Evolutionary conservation across 1,139 yeast genomes (phyloP).

Genomic region (Oligophagozyma castellii): DNA sequence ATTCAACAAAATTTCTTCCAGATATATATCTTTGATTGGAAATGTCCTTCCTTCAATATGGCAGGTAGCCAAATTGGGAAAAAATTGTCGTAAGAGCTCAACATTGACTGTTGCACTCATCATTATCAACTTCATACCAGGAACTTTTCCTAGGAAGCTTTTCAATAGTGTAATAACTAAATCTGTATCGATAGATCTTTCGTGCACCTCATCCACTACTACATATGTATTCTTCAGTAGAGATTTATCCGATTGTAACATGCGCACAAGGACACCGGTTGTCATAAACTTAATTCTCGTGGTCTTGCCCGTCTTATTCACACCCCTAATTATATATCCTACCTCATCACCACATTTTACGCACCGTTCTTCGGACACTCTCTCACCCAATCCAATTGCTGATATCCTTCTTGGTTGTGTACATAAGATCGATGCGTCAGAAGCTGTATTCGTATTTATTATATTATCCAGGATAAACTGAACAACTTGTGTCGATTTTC

Average conservation of each 20-base stretch:
- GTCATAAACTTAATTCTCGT: conserved; percentile 81
- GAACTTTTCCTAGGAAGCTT: conserved; percentile 32
- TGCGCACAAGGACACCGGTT: conserved; percentile 80
- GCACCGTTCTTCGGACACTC: conserved; percentile 76
- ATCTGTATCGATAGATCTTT: conserved; percentile 84
- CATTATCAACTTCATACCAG: conserved; percentile 51
- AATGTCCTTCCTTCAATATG: conserved; percentile 91
- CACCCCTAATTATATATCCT: conserved; percentile 88
- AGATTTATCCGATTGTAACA: conserved; percentile 43
- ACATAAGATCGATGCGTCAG: conserved; percentile 53
- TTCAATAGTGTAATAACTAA: conserved; percentile 68
- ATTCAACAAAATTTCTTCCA: conserved; percentile 47
- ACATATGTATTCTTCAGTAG: conserved; percentile 40
- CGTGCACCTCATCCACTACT: conserved; percentile 92
- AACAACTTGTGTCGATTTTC: conserved; percentile 85
- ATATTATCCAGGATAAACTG: conserved; percentile 72
- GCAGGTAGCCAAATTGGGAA: conserved; percentile 33
- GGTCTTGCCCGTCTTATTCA: conserved; percentile 43
- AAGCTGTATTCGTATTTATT: conserved; percentile 8
- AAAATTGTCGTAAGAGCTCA: conserved; percentile 52
- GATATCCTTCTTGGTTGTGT: conserved; percentile 96
- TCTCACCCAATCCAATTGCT: conserved; percentile 85
- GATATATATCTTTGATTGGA: conserved; percentile 66
- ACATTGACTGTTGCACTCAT: conserved; percentile 94
- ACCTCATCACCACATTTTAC: conserved; percentile 58